Conservation (phyloP, 768 basidiomycete genomes). For the Serendipita sp. region DNA sequence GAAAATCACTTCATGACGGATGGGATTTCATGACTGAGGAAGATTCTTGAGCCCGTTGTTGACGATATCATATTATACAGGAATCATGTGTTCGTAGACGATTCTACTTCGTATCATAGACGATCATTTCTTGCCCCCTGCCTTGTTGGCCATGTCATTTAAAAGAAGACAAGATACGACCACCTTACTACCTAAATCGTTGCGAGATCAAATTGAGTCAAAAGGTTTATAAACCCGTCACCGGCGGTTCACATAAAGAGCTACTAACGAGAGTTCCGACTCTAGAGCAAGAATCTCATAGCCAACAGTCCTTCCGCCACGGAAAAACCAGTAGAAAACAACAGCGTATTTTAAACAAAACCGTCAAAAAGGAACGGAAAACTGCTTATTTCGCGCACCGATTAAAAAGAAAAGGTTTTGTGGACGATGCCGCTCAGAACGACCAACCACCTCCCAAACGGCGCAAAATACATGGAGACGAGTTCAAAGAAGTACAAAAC, state of each 20-base stretch:
- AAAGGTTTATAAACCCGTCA: conserved; percentile 66
- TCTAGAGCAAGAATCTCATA: background rate
- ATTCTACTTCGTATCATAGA: background rate
- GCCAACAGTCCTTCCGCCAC: background rate
- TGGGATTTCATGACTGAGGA: background rate
- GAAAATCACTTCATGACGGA: too few relatives aligned
- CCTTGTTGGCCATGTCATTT: background rate
- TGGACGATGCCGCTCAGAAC: conserved; percentile 20
- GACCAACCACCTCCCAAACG: conserved; percentile 15
- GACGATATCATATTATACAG: background rate
- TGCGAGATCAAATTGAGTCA: conserved; percentile 29
- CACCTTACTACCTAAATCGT: background rate
- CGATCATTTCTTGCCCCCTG: background rate
- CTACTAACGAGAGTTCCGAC: background rate
- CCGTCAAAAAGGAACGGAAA: conserved; percentile 42
- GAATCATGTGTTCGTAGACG: background rate
- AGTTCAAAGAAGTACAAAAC: conserved; percentile 6
- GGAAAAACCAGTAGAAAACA: conserved; percentile 28
- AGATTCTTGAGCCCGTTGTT: background rate
- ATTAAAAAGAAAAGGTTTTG: background rate
- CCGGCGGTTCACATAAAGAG: background rate
- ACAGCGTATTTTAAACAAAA: conserved; percentile 43
- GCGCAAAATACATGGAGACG: conserved; percentile 17
- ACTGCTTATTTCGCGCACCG: conserved; percentile 33
- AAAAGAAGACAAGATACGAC: conserved; percentile 1